A percentile compares a stretch with the other conserved stretches of the same genome.
These are phyloP conservation scores for Pythium brassicae DNA, from an alignment of 352 stramenopile species.

Conservation along the genomic window DNA sequence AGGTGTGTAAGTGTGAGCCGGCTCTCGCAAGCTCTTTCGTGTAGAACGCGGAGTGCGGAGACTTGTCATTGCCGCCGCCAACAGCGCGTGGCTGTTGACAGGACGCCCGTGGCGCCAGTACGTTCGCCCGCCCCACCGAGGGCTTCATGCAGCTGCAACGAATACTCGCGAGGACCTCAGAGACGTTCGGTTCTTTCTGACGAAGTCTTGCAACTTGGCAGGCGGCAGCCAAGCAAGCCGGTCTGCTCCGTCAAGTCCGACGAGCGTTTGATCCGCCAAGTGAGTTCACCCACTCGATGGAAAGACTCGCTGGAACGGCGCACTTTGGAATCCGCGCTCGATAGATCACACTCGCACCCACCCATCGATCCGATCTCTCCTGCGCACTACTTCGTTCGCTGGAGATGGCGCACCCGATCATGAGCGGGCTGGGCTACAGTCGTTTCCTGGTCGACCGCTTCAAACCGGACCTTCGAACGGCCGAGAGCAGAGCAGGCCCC, in stretches of 20 bases:
- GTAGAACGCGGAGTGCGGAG: not conserved
- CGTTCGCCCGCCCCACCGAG: too few relatives aligned
- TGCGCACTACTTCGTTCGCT: not conserved
- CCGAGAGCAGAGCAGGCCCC: not conserved
- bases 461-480: not conserved
- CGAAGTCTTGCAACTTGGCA: not conserved
- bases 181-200: conserved; percentile 14
- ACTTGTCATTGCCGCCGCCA: not conserved
- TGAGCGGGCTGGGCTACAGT: conserved; percentile 11
- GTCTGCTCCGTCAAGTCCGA: not conserved
- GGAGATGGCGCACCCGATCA: conserved; percentile 6
- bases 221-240: not conserved
- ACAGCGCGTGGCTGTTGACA: too few relatives aligned
- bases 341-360: too few relatives aligned
- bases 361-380: too few relatives aligned
- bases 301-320: too few relatives aligned
- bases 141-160: not conserved
- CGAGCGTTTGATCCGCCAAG: too few relatives aligned
- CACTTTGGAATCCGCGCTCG: conserved; percentile 11
- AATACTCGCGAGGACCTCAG: not conserved
- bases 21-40: not conserved
- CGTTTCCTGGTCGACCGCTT: conserved; percentile 13
- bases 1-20: not conserved
- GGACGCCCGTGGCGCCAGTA: too few relatives aligned
- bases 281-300: too few relatives aligned